Percentiles rank a stretch among this genome's conserved stretches.
phyloP scores from a whole-genome alignment of 1,284 basidiomycete genomes.

The Ceratobasidium sp. region DNA sequence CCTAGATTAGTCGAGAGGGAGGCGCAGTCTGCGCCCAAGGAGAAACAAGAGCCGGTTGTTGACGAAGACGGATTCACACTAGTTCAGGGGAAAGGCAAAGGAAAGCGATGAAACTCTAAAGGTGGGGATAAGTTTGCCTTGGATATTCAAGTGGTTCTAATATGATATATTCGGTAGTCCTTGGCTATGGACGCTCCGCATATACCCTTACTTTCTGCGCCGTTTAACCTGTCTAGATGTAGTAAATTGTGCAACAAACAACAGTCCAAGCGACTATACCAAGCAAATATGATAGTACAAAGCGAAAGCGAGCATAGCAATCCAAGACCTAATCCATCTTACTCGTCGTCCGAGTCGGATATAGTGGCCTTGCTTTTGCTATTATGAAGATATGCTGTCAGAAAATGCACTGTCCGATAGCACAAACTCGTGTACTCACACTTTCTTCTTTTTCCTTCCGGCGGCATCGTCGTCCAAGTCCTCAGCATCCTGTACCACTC shows the following conservation, averaged over 20 bases:
- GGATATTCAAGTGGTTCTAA: neutral
- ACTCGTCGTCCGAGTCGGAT: slow-evolving; percentile 69
- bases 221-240: slow-evolving; percentile 8
- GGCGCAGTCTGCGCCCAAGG: slow-evolving; percentile 47
- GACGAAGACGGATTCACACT: slow-evolving; percentile 90
- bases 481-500: slow-evolving; percentile 77
- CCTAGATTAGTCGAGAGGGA: slow-evolving; percentile 63
- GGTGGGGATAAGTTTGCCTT: neutral
- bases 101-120: slow-evolving; percentile 40
- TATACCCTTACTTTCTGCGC: slow-evolving; percentile 18
- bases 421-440: slow-evolving; percentile 61
- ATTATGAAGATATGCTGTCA: neutral
- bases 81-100: slow-evolving; percentile 73
- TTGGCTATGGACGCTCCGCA: slow-evolving; percentile 9
- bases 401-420: neutral
- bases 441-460: slow-evolving; percentile 70
- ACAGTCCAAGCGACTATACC: slow-evolving; percentile 30
- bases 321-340: neutral
- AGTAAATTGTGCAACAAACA: slow-evolving; percentile 39
- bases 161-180: neutral
- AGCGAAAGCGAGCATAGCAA: slow-evolving; percentile 14
- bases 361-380: slow-evolving; percentile 62
- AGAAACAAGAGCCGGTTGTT: slow-evolving; percentile 68
- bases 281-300: slow-evolving; percentile 38
- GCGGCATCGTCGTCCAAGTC: slow-evolving; percentile 67